phyloP scores from a whole-genome alignment of 192 early-diverging fungal genomes.

The Gigaspora rosea region DNA sequence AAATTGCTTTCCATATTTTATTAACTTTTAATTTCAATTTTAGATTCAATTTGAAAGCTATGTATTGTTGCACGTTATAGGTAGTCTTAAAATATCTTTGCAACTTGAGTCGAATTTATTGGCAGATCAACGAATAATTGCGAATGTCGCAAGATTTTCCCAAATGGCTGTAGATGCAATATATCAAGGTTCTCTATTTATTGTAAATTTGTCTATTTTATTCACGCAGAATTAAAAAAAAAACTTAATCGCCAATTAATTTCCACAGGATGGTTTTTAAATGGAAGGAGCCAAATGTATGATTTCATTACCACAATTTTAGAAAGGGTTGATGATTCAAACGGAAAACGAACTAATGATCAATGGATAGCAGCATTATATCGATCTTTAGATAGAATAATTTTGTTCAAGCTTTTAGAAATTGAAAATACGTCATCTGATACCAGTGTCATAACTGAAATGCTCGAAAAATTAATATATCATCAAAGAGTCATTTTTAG shows the following conservation, averaged over 20 bases:
- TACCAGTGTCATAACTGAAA: constrained; percentile 36
- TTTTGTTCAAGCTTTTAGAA: constrained; percentile 56
- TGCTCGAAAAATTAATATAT: constrained; percentile 58
- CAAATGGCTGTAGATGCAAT: constrained; percentile 49
- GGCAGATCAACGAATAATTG: constrained; percentile 38
- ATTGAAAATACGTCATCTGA: constrained; percentile 45
- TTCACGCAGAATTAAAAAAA: neutral
- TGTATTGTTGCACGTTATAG: constrained; percentile 44
- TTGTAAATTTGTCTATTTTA: neutral
- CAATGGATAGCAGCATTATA: constrained; percentile 38
- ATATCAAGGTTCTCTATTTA: constrained; percentile 44
- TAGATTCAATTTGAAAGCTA: constrained; percentile 50
- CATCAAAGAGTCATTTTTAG: constrained; percentile 66
- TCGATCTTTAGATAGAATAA: constrained; percentile 54
- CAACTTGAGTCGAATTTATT: constrained; percentile 47
- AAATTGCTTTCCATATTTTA: constrained; percentile 17
- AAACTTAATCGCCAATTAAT: neutral
- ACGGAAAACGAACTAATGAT: constrained; percentile 35
- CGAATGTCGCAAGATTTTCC: constrained; percentile 47
- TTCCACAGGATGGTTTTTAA: constrained; percentile 44
- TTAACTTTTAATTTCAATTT: neutral
- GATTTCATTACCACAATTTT: constrained; percentile 59
- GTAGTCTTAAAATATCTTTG: constrained; percentile 45
- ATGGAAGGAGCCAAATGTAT: constrained; percentile 47
- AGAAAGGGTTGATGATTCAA: constrained; percentile 39